A percentile compares a stretch with the other conserved stretches of the same genome.
Conservation (phyloP, 208 protist genomes). For the Acanthamoeba comandoni region DNA sequence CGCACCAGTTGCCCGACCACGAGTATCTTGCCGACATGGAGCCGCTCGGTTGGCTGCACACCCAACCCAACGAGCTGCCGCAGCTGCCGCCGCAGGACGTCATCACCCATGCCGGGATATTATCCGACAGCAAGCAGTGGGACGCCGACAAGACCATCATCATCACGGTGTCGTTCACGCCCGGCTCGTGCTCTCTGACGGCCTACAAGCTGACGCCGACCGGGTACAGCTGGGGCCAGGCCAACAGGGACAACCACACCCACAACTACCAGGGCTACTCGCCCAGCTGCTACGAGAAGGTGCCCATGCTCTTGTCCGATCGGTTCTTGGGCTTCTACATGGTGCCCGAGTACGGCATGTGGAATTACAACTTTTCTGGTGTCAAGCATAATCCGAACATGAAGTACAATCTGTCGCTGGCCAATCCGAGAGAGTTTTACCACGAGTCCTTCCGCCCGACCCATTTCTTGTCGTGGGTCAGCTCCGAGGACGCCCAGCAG, state of each 20-base stretch:
- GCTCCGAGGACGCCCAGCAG: constrained; percentile 62
- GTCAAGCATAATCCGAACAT: constrained; percentile 90
- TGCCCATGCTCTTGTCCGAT: constrained; percentile 94
- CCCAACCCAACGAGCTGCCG: constrained; percentile 92
- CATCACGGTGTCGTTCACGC: constrained; percentile 93
- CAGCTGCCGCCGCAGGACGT: constrained; percentile 92
- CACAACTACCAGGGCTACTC: constrained; percentile 88
- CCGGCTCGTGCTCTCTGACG: constrained; percentile 92
- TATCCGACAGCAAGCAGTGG: constrained; percentile 91
- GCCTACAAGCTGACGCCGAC: constrained; percentile 92
- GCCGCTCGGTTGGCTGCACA: constrained; percentile 96
- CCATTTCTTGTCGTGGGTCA: constrained; percentile 93
- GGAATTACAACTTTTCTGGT: constrained; percentile 97
- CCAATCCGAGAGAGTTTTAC: constrained; percentile 94
- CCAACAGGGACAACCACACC: constrained; percentile 89
- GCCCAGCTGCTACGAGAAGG: constrained; percentile 92
- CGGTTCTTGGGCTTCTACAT: constrained; percentile 95
- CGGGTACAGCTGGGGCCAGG: constrained; percentile 93
- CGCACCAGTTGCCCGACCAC: constrained; percentile 91
- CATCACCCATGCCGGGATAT: constrained; percentile 90
- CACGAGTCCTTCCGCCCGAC: constrained; percentile 93
- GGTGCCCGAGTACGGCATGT: constrained; percentile 91
- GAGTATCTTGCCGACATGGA: constrained; percentile 92
- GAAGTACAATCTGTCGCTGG: constrained; percentile 92
- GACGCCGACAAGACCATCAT: constrained; percentile 91